Conservation (phyloP, 345 rosid genomes). For the Aegle marmelos region DNA sequence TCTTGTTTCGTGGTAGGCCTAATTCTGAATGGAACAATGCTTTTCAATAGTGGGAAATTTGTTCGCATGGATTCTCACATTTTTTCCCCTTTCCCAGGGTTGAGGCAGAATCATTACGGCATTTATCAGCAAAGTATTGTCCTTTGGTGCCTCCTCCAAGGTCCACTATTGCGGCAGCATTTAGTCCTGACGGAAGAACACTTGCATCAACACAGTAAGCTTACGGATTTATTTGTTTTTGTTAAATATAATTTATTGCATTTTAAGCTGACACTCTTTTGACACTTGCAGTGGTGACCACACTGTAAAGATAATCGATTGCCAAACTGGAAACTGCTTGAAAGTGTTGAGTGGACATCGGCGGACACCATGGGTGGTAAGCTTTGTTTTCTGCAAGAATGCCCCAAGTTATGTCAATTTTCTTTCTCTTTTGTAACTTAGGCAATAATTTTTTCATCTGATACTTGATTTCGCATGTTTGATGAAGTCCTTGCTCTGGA, state of each 20-base stretch:
- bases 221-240: neutral
- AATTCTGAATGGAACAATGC: neutral
- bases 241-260: conserved; percentile 11
- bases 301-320: conserved; percentile 91
- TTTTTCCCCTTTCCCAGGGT: conserved; percentile 43
- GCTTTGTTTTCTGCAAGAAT: conserved; percentile 21
- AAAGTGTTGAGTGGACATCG: conserved; percentile 93
- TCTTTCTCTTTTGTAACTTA: neutral
- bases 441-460: neutral
- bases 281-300: conserved; percentile 77
- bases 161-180: conserved; percentile 97
- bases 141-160: conserved; percentile 91
- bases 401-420: neutral
- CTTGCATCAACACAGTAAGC: conserved; percentile 93
- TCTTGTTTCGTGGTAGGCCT: conserved; percentile 70
- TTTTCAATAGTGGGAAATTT: neutral
- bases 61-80: neutral
- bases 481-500: neutral
- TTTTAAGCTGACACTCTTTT: conserved; percentile 13
- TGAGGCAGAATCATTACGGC: conserved; percentile 77
- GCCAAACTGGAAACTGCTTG: conserved; percentile 83
- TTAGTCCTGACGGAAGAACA: conserved; percentile 84
- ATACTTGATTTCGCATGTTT: neutral
- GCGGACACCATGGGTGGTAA: conserved; percentile 99
- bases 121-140: conserved; percentile 84